These are phyloP conservation scores for Termitomyces sp. DNA, from an alignment of 768 basidiomycete genomes.

Conservation along the genomic window DNA sequence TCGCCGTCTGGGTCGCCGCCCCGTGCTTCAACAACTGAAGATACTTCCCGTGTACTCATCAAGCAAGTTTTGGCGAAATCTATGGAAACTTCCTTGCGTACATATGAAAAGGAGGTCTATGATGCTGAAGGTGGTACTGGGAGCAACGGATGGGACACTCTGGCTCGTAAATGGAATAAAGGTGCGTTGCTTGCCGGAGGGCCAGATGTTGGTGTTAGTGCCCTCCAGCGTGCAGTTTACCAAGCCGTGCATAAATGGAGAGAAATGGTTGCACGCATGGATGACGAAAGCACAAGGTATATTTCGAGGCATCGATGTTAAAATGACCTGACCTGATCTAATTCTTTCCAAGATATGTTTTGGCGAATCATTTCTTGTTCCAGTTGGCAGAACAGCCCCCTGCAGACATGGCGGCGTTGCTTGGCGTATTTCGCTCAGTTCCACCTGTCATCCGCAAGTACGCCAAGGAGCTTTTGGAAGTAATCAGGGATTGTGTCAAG, in stretches of 20 bases:
- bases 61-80: conserved; percentile 70
- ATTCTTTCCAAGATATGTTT: conserved; percentile 51
- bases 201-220: conserved; percentile 31
- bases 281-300: conserved; percentile 84
- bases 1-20: conserved; percentile 22
- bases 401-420: conserved; percentile 56
- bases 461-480: conserved; percentile 60
- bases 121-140: conserved; percentile 65
- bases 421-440: conserved; percentile 56
- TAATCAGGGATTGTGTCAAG: conserved; percentile 52
- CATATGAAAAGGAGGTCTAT: conserved; percentile 68
- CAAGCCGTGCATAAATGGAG: conserved; percentile 79
- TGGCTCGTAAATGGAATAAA: conserved; percentile 86
- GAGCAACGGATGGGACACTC: conserved; percentile 69
- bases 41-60: conserved; percentile 41
- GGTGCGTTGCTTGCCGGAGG: conserved; percentile 38
- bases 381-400: conserved; percentile 70
- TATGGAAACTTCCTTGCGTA: conserved; percentile 69
- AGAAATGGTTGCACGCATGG: conserved; percentile 70
- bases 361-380: conserved; percentile 75
- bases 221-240: conserved; percentile 61
- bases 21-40: conserved; percentile 15
- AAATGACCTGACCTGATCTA: neutral
- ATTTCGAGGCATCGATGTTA: neutral
- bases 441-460: conserved; percentile 63